Conservation (phyloP, 352 stramenopile genomes). For the Phytophthora gonapodyides region DNA sequence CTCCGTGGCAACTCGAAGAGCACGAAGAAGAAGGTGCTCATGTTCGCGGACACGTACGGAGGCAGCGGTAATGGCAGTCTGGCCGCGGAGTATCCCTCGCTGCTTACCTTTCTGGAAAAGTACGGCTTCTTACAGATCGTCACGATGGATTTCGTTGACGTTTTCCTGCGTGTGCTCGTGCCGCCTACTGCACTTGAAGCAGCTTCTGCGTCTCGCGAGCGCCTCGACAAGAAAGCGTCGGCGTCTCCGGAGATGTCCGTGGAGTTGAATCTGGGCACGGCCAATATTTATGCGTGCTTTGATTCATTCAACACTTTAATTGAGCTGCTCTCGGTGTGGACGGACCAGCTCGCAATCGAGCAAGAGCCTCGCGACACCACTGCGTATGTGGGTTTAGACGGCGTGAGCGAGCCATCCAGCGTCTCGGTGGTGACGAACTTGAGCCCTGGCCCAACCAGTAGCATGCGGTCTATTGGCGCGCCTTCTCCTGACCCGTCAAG, state of each 20-base stretch:
- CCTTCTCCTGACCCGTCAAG: slow-evolving; percentile 20
- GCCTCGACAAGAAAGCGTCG: slow-evolving; percentile 45
- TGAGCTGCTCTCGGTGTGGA: slow-evolving; percentile 71
- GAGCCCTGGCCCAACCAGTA: slow-evolving; percentile 34
- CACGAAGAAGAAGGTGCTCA: slow-evolving; percentile 47
- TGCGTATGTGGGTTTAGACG: slow-evolving; percentile 79
- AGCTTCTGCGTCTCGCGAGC: slow-evolving; percentile 14
- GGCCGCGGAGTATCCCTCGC: slow-evolving; percentile 58
- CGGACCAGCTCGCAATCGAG: slow-evolving; percentile 68
- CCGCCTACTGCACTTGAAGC: slow-evolving; percentile 35
- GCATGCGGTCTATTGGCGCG: slow-evolving; percentile 29
- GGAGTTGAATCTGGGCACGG: slow-evolving; percentile 82
- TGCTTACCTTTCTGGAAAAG: slow-evolving; percentile 83
- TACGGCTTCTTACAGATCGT: slow-evolving; percentile 84
- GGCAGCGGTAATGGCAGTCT: slow-evolving; percentile 19
- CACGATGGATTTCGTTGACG: slow-evolving; percentile 84
- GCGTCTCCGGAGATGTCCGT: slow-evolving; percentile 74
- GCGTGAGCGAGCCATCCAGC: slow-evolving; percentile 54
- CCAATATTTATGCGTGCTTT: slow-evolving; percentile 90
- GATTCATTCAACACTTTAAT: slow-evolving; percentile 90
- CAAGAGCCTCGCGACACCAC: slow-evolving; percentile 72
- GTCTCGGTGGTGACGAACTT: slow-evolving; percentile 82
- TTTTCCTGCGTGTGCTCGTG: slow-evolving; percentile 79
- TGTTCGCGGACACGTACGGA: slow-evolving; percentile 42
- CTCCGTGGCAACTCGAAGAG: slow-evolving; percentile 20